Evolutionary conservation across 331 rosid genomes (phyloP), one percentile per base, ranked within the genome.

Genomic region (Malus hybrid): DNA sequence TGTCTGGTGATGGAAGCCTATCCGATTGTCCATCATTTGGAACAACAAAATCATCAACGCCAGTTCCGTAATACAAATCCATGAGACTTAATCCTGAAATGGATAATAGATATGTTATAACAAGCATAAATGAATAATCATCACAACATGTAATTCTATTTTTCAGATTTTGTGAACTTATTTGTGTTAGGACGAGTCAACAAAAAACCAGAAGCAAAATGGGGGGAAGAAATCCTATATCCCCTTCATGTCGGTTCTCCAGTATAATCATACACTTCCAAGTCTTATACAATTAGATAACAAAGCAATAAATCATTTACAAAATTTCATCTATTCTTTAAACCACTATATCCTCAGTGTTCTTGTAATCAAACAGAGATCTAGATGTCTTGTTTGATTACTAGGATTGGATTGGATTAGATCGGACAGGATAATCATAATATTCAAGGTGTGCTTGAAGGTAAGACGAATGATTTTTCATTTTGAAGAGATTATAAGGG

Each of bases 1-100:
- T 79, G 20, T 84, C 92, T 11, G 92, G 88, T 68, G 92, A 90
- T 42, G 90, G 90, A 68, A 84, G 86, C 80, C 88, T 81, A 56
- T 90, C 92, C 55, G 85, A 55, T 48, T 80, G 87, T 62, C 80
- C 81, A 39, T 79, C 85, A 56, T 52, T 76, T 20, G 89, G 89
- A 64, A 86, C 92, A 46, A 80, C 66, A 72, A 78, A 75, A 61
- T 88, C 96, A 68, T 76, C 87, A 1, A 63, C n/a, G 61, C 80
- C 48, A 42, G 48, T 42, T 42, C 48, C 88, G 32, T 59, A 76
- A 75, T 83, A 87, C 84, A 86, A 84, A 55, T 87, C 96, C 96
- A 90, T 90, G 80, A 74, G n/a, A 56, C 44, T 76, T 56, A 66
- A 66, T 52, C 60, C 93, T 90, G 91, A 22, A 69, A 32, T 65